A percentile compares a stretch with the other conserved stretches of the same genome.
These are phyloP conservation scores for Vitis labrusca DNA, from an alignment of 164 flowering plant genomes.

Conservation along the genomic window DNA sequence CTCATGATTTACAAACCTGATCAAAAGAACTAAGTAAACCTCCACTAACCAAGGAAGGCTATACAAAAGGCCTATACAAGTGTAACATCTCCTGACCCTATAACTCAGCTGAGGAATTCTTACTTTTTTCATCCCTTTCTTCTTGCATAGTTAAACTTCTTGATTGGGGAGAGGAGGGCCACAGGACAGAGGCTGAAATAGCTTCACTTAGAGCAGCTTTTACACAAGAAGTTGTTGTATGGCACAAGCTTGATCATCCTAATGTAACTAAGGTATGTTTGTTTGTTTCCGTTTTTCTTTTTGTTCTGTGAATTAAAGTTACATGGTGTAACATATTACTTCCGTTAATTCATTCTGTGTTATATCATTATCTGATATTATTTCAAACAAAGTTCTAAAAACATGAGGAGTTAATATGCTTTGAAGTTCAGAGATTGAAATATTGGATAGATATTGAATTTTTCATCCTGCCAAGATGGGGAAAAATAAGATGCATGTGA, in stretches of 20 bases:
- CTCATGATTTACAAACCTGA: no score
- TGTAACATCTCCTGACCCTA: no score
- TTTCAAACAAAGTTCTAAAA: background rate
- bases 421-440: background rate
- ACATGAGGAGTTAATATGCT: background rate
- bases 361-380: background rate
- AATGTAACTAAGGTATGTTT: conserved; percentile 55
- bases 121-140: conserved; percentile 2
- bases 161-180: conserved; percentile 68
- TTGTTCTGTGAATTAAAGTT: background rate
- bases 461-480: background rate
- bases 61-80: no score
- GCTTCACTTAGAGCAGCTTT: conserved; percentile 54
- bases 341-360: background rate
- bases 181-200: conserved; percentile 53
- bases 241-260: conserved; percentile 70
- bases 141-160: conserved; percentile 44
- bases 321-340: background rate
- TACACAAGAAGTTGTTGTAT: conserved; percentile 61
- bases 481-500: background rate
- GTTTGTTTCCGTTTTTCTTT: background rate
- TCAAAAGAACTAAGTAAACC: no score
- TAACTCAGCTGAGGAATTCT: background rate
- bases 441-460: background rate
- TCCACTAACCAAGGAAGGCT: no score